These are phyloP conservation scores for Phyllostachys edulis DNA, from an alignment of 176 grass and related monocot genomes.

Conservation along the genomic window DNA sequence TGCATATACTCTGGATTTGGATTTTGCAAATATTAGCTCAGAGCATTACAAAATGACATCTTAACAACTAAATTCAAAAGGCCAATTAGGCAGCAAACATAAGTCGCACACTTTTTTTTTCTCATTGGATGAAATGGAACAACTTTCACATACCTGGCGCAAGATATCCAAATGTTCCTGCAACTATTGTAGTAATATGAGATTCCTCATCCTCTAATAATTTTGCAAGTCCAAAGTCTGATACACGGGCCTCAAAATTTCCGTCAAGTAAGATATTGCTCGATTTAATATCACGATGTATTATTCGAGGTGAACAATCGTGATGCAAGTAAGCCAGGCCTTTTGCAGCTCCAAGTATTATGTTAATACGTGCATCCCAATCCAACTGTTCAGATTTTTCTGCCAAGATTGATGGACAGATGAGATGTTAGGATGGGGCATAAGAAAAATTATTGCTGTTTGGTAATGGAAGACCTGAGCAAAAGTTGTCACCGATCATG, in stretches of 20 bases:
- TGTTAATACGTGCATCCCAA: slow-evolving; percentile 92
- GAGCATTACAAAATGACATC: neutral
- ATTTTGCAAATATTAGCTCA: slow-evolving; percentile 32
- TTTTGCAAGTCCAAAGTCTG: slow-evolving; percentile 97
- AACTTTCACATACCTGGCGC: slow-evolving; percentile 72
- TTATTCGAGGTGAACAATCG: slow-evolving; percentile 95
- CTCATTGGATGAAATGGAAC: neutral
- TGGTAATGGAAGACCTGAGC: neutral
- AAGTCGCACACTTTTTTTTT: neutral
- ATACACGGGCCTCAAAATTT: slow-evolving; percentile 92
- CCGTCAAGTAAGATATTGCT: slow-evolving; percentile 97
- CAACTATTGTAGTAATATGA: slow-evolving; percentile 99
- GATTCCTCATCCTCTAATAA: slow-evolving; percentile 94
- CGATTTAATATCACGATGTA: slow-evolving; percentile 99
- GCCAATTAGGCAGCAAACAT: neutral
- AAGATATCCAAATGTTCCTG: slow-evolving; percentile 99
- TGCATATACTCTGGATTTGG: slow-evolving; percentile 87
- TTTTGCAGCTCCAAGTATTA: slow-evolving; percentile 95
- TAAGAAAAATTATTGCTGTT: slow-evolving; percentile 1
- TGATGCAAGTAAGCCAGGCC: slow-evolving; percentile 93
- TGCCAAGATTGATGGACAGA: slow-evolving; percentile 42
- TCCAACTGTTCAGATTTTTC: slow-evolving; percentile 88
- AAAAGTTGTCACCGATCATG: neutral
- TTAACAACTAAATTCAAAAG: neutral
- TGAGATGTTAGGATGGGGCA: neutral